Percentiles rank a stretch among this genome's conserved stretches.
Conservation (phyloP, 2,329 filamentous ascomycete genomes). For the Paradendryphiella salina region DNA sequence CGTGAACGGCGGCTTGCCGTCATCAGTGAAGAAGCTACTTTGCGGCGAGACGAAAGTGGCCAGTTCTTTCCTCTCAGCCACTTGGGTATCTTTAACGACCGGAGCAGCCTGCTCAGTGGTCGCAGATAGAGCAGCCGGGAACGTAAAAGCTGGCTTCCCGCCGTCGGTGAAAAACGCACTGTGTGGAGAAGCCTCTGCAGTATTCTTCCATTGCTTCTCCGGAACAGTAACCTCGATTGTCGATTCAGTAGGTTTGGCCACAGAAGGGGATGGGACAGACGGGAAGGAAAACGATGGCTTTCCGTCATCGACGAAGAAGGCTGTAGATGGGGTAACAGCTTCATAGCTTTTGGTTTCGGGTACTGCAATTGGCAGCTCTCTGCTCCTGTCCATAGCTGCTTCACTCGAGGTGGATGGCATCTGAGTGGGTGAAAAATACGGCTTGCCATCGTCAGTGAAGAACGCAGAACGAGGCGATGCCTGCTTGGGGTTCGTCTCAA, state of each 20-base stretch:
- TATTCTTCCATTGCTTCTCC: neutral
- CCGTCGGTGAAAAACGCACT: slow-evolving; percentile 12
- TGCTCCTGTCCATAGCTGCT: neutral
- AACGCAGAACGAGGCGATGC: slow-evolving; percentile 1
- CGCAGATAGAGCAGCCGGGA: neutral
- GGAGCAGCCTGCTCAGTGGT: neutral
- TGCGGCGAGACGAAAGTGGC: slow-evolving; percentile 1
- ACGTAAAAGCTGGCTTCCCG: slow-evolving; percentile 12
- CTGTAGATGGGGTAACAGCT: slow-evolving; percentile 1
- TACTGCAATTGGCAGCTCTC: neutral
- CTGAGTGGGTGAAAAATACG: slow-evolving; percentile 2
- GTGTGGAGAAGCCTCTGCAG: slow-evolving; percentile 5
- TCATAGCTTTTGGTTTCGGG: neutral
- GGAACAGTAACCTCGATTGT: neutral
- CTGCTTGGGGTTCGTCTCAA: slow-evolving; percentile 1
- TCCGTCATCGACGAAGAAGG: slow-evolving; percentile 8
- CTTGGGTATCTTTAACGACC: neutral
- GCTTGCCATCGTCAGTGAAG: slow-evolving; percentile 11
- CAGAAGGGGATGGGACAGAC: neutral
- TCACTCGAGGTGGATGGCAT: neutral
- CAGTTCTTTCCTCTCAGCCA: too few species aligned
- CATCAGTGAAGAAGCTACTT: slow-evolving; percentile 11
- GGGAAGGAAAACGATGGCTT: slow-evolving; percentile 9
- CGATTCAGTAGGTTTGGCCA: neutral
- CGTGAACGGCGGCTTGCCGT: slow-evolving; percentile 10